These are phyloP conservation scores for Phtheirospermum japonicum DNA, from an alignment of 257 asterid genomes.

Conservation along the genomic window DNA sequence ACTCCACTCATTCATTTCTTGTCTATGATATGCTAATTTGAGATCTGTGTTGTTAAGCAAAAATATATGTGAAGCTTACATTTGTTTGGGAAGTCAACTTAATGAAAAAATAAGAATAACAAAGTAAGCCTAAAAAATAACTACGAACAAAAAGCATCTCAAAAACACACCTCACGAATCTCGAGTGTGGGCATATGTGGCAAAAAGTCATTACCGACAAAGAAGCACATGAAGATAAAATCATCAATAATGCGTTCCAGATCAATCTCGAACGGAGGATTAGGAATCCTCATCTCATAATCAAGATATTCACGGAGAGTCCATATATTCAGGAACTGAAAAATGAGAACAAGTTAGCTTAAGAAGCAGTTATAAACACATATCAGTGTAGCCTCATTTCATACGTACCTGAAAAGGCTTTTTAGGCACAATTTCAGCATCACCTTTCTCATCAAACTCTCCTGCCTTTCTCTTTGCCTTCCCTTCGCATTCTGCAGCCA, in stretches of 20 bases:
- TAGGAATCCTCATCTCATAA: slow-evolving; percentile 88
- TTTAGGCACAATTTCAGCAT: slow-evolving; percentile 66
- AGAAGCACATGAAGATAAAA: slow-evolving; percentile 94
- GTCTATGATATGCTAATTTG: slow-evolving; percentile 5
- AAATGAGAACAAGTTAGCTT: slow-evolving; percentile 25
- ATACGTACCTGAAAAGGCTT: slow-evolving; percentile 78
- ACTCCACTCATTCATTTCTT: background rate
- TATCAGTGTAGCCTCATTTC: slow-evolving; percentile 14
- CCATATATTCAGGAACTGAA: slow-evolving; percentile 95
- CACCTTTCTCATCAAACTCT: slow-evolving; percentile 94
- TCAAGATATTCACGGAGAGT: slow-evolving; percentile 92
- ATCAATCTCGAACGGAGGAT: slow-evolving; percentile 75
- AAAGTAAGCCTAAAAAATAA: slow-evolving; percentile 20
- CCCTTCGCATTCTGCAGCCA: slow-evolving; percentile 89
- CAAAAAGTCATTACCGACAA: slow-evolving; percentile 95
- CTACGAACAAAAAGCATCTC: slow-evolving; percentile 12
- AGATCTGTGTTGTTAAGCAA: background rate
- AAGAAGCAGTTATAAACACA: slow-evolving; percentile 16
- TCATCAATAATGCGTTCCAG: slow-evolving; percentile 84
- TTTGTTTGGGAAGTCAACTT: slow-evolving; percentile 1
- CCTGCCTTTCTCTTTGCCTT: slow-evolving; percentile 96
- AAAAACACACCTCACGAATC: slow-evolving; percentile 86
- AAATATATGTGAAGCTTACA: slow-evolving; percentile 13
- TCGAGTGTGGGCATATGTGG: slow-evolving; percentile 99
- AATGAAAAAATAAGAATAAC: background rate